Evolutionary conservation across 2,329 filamentous ascomycete species (phyloP).

Genomic region (Basipetospora sp.): DNA sequence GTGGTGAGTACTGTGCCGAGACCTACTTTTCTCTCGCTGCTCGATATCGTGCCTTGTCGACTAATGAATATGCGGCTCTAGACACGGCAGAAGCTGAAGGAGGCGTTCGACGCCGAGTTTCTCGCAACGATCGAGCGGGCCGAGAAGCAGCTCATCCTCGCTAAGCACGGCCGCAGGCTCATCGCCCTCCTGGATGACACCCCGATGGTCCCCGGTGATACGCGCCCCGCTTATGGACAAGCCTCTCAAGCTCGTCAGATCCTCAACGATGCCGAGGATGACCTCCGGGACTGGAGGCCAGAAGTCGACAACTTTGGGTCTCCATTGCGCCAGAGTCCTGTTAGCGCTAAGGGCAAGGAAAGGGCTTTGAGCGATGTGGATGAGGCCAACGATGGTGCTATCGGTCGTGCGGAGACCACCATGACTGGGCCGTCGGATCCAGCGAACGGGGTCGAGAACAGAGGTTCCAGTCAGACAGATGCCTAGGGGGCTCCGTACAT

Average conservation of each 20-base stretch:
- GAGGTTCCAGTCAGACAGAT: background rate
- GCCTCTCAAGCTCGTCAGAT: slow-evolving; percentile 61
- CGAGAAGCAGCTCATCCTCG: slow-evolving; percentile 91
- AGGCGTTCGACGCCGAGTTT: slow-evolving; percentile 80
- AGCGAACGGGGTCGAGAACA: background rate
- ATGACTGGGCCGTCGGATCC: background rate
- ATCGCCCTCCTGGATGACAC: slow-evolving; percentile 77
- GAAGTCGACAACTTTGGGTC: slow-evolving; percentile 20
- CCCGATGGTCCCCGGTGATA: slow-evolving; percentile 75
- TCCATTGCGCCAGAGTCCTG: slow-evolving; percentile 2
- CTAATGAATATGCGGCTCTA: slow-evolving; percentile 21
- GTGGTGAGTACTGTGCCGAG: slow-evolving; percentile 43
- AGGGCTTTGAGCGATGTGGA: slow-evolving; percentile 6
- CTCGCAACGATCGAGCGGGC: slow-evolving; percentile 85
- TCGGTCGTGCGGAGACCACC: background rate
- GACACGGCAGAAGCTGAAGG: slow-evolving; percentile 92
- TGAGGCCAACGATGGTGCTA: slow-evolving; percentile 2
- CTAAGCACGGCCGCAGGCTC: slow-evolving; percentile 75
- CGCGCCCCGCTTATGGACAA: slow-evolving; percentile 52
- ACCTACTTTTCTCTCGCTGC: too few species aligned
- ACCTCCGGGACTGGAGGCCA: slow-evolving; percentile 61
- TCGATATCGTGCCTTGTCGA: too few species aligned
- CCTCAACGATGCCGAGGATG: slow-evolving; percentile 81
- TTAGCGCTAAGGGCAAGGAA: slow-evolving; percentile 4
- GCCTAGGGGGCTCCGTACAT: slow-evolving; percentile 1